Percentiles rank a stretch among this genome's conserved stretches.
Evolutionary conservation across 495 filamentous ascomycete genomes (phyloP).

Genomic region (Aspergillus baeticus): DNA sequence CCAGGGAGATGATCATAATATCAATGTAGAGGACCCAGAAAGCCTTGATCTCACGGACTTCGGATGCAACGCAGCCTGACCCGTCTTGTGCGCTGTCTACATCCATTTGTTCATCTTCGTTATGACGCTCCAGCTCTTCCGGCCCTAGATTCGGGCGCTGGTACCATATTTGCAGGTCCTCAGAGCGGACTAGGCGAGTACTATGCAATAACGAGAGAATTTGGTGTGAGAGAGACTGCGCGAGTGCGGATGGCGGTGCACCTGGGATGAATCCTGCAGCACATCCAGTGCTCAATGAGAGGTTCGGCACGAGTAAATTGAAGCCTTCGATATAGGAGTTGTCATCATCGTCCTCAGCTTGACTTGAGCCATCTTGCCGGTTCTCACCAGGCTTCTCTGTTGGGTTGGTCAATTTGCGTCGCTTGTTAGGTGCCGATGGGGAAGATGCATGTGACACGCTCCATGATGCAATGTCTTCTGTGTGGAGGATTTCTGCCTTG

Average conservation of each 20-base stretch:
- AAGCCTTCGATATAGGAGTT: slow-evolving; percentile 55
- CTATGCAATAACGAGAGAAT: slow-evolving; percentile 72
- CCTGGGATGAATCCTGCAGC: slow-evolving; percentile 82
- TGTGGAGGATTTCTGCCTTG: slow-evolving; percentile 78
- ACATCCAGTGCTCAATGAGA: slow-evolving; percentile 87
- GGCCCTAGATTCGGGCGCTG: slow-evolving; percentile 44
- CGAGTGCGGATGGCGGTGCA: slow-evolving; percentile 71
- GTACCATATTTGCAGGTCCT: slow-evolving; percentile 70
- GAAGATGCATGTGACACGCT: slow-evolving; percentile 40
- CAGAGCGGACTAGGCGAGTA: slow-evolving; percentile 56
- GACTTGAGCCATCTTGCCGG: slow-evolving; percentile 7
- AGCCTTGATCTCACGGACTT: slow-evolving; percentile 61
- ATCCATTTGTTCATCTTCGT: slow-evolving; percentile 47
- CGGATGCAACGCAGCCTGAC: slow-evolving; percentile 12
- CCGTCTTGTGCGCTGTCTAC: slow-evolving; percentile 27
- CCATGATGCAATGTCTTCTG: slow-evolving; percentile 65
- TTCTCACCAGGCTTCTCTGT: slow-evolving; percentile 20
- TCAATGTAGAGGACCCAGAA: slow-evolving; percentile 97
- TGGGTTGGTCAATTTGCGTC: slow-evolving; percentile 28
- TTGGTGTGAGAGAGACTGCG: slow-evolving; percentile 79
- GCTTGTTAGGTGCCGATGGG: slow-evolving; percentile 24
- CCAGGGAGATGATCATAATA: slow-evolving; percentile 82
- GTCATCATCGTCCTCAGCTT: slow-evolving; percentile 40
- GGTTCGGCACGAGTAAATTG: slow-evolving; percentile 84
- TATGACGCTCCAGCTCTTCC: slow-evolving; percentile 32